Evolutionary conservation across 306 rosid genomes (phyloP).

Genomic region (Potentilla sterilis): DNA sequence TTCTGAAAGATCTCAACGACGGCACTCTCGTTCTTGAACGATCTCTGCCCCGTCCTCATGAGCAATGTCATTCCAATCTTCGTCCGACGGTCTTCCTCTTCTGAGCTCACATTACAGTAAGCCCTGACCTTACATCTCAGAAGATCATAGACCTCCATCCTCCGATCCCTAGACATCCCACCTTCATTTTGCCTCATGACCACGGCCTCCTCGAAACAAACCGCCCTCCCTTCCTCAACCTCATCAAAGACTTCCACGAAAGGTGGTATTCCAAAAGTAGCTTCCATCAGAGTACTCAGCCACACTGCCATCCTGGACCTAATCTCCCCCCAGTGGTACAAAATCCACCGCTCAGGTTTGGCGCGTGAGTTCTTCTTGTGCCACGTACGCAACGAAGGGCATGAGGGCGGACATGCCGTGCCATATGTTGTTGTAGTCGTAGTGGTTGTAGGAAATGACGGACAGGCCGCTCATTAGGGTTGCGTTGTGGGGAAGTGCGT

Average conservation of each 20-base stretch:
- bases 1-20: conserved; percentile 39
- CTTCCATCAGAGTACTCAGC: conserved; percentile 48
- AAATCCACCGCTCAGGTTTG: conserved; percentile 46
- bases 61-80: conserved; percentile 52
- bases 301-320: conserved; percentile 48
- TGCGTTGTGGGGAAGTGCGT: conserved; percentile 49
- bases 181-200: conserved; percentile 77
- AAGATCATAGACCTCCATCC: conserved; percentile 56
- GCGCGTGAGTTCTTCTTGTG: conserved; percentile 38
- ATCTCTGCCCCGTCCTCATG: conserved; percentile 53
- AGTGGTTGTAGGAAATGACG: conserved; percentile 69
- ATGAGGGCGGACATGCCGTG: conserved; percentile 56
- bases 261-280: conserved; percentile 41
- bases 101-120: conserved; percentile 42
- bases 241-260: conserved; percentile 39
- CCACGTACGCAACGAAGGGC: conserved; percentile 66
- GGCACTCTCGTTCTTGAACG: conserved; percentile 45
- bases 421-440: conserved; percentile 57
- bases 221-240: conserved; percentile 33
- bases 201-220: conserved; percentile 61
- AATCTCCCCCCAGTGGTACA: conserved; percentile 68
- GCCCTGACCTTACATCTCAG: conserved; percentile 61
- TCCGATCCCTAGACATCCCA: conserved; percentile 57
- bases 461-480: conserved; percentile 51
- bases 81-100: not conserved